Evolutionary conservation across 306 rosid species (phyloP), one percentile per base, ranked within the genome.

Genomic region (Vigna nakashimae): DNA sequence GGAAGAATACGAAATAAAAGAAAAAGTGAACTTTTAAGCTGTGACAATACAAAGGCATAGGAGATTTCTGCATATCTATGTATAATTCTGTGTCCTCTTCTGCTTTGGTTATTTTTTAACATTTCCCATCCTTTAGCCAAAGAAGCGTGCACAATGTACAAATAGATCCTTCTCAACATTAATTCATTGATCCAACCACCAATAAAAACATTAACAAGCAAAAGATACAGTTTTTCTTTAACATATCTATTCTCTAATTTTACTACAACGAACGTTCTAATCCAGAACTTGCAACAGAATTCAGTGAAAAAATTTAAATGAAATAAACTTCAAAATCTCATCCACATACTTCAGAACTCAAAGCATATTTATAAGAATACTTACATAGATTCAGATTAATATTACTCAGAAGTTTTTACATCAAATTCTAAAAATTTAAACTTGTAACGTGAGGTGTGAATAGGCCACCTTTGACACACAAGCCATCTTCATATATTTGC

Each of bases 21-120:
- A 59, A 60, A 60, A 60, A 10, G 20, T 14, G 20, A 60, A 60
- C 43, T 60, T 60, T 28, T 60, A 40, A 30, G 43, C 2, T 30
- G 66, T 60, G 43, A 60, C 20, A 2, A 6, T 32, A 12, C 17
- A 63, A 60, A 63, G 24, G 14, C 69, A 63, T n/a, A 18, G 9
- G 12, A 62, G 68, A 32, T 63, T 63, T 32, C 2, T 63, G 69
- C 55, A 16, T n/a, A 34, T 63, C 69, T 63, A 34, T 34, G 6
- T 32, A 3, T 26, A 63, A 63, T 63, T 63, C 69, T 15, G 22
- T 34, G 69, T 34, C 48, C 4, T 3, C 69, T 63, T 63, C 38
- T 63, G 24, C 68, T 34, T 63, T 63, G 12, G 43, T 63, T 15
- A 6, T 32, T 63, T 52, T 60, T 34, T 62, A 62, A 14, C 20